Evolutionary conservation across 495 filamentous ascomycete genomes (phyloP), one percentile per base, ranked within the genome.

Genomic region (Trichoderma gamsii): DNA sequence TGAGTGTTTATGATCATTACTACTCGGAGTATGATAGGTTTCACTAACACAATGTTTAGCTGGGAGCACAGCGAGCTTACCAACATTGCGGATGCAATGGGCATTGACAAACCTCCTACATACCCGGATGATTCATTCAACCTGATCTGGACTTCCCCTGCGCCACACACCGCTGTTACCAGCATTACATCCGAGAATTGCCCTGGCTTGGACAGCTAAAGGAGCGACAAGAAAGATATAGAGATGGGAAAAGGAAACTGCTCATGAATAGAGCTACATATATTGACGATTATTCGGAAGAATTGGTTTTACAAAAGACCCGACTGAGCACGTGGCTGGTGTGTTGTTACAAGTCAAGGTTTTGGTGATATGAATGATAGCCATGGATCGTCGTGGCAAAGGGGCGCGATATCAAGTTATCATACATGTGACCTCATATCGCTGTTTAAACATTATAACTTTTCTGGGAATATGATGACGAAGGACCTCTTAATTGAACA

Each of bases 11-110:
- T 25, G 44, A 25, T 29, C 1, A 38, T 23, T 56, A 15, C 15
- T 15, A 18, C 1, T 46, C 8, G 43, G 29, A 29, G 29, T 29
- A 46, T 56, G 51, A 56, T 38, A 9, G 35, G 8, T 38, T 38
- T 7, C 3, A 38, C 35, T 38, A 38, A 38, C 35, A 3, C 35
- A 0, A 21, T 2, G n/a, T 61, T 13, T 44, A 73, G 83, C 76
- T 87, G 85, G 85, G 79, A 87, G 69, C 84, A 87, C 70, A 74
- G 76, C 35, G 70, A 73, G 16, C 71, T 84, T 52, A 79, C 76
- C n/a, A 77, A 82, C 70, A 82, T 86, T 66, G 76, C 78, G 2
- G 66, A 80, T 70, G 66, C 76, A 46, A 67, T 85, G 63, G 82
- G 83, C 9, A 81, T 76, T 66, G 68, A 78, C 18, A 65, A 80